phyloP scores from a whole-genome alignment of 2,329 filamentous ascomycete genomes.

The Aureobasidium sp. region DNA sequence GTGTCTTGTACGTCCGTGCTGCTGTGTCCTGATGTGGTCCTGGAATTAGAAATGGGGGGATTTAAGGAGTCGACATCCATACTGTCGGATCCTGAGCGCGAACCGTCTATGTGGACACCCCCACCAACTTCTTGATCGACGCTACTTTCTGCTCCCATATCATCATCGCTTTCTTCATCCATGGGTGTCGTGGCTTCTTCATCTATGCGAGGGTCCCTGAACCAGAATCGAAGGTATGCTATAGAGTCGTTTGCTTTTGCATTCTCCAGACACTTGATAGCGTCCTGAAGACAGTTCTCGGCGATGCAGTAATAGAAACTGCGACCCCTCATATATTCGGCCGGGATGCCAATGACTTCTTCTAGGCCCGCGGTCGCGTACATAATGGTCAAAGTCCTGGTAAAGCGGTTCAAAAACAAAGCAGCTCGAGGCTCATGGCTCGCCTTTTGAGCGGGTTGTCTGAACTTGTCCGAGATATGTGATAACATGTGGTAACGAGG shows the following conservation, averaged over 20 bases:
- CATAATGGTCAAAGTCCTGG: slow-evolving; percentile 73
- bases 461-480: slow-evolving; percentile 74
- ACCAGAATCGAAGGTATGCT: slow-evolving; percentile 80
- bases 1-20: slow-evolving; percentile 33
- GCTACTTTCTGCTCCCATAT: slow-evolving; percentile 40
- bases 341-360: slow-evolving; percentile 64
- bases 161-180: slow-evolving; percentile 34
- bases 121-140: slow-evolving; percentile 41
- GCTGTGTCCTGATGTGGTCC: slow-evolving; percentile 36
- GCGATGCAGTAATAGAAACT: slow-evolving; percentile 86
- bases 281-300: slow-evolving; percentile 65
- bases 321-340: slow-evolving; percentile 60
- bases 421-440: slow-evolving; percentile 70
- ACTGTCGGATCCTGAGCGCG: slow-evolving; percentile 23
- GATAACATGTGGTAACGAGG: slow-evolving; percentile 86
- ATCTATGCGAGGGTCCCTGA: slow-evolving; percentile 59
- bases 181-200: slow-evolving; percentile 39
- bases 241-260: slow-evolving; percentile 89
- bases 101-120: slow-evolving; percentile 32
- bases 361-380: slow-evolving; percentile 71
- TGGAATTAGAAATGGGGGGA: slow-evolving; percentile 21
- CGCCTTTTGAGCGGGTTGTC: slow-evolving; percentile 45
- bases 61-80: slow-evolving; percentile 17
- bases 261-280: slow-evolving; percentile 69
- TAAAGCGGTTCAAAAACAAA: slow-evolving; percentile 79